Evolutionary conservation across 495 filamentous ascomycete genomes (phyloP).

Genomic region (Trichoderma virens): DNA sequence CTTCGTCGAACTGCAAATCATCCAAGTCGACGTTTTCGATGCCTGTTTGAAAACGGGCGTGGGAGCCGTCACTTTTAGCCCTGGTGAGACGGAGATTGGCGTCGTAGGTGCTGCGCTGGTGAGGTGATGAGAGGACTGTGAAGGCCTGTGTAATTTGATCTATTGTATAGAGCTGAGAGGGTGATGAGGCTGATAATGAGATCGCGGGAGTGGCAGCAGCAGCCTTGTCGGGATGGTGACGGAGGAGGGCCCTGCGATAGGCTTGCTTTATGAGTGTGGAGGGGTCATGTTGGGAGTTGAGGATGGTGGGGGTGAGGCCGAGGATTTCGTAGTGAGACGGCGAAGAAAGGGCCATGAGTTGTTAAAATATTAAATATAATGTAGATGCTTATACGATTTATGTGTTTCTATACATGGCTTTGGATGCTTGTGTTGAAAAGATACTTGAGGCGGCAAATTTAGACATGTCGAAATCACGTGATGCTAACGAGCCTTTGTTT

Average conservation of each 20-base stretch:
- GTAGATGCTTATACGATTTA: too few species aligned
- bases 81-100: conserved; percentile 28
- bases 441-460: not conserved
- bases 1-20: conserved; percentile 55
- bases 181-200: conserved; percentile 13
- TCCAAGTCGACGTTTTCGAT: conserved; percentile 79
- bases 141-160: conserved; percentile 78
- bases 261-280: conserved; percentile 53
- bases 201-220: conserved; percentile 1
- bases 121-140: conserved; percentile 55
- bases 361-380: not conserved
- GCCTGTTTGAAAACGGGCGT: conserved; percentile 51
- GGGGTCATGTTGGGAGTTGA: conserved; percentile 22
- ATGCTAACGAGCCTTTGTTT: conserved; percentile 6
- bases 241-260: conserved; percentile 70
- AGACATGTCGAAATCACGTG: not conserved
- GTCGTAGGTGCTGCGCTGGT: conserved; percentile 59
- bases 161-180: conserved; percentile 35
- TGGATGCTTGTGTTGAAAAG: not conserved
- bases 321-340: conserved; percentile 38
- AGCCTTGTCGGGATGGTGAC: conserved; percentile 75
- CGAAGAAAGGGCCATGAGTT: conserved; percentile 17
- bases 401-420: not conserved
- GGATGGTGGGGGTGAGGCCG: conserved; percentile 28
- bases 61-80: not conserved